Evolutionary conservation across 176 grass and related monocot genomes (phyloP), one percentile per base, ranked within the genome.

Genomic region (Carex parvula): DNA sequence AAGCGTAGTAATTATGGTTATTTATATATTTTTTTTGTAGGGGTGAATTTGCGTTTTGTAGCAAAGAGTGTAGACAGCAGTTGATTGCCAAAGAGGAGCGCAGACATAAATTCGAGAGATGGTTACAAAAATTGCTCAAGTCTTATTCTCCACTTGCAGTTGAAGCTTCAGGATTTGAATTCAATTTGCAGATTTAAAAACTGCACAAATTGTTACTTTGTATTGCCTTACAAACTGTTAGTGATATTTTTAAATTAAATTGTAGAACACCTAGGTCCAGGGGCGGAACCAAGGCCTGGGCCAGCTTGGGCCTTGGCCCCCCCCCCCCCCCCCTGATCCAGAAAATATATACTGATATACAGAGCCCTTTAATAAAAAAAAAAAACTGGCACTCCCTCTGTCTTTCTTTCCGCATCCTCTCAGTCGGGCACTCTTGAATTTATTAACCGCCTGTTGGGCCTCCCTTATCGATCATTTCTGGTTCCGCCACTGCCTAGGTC

Each of bases 21-120:
- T 29, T 26, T 30, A 29, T 54, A 29, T 85, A 58, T 8, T 85
- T 71, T 4, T 75, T 39, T 24, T 85, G 21, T 55, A 87, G 85
- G 85, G 79, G 85, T 54, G 85, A 87, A 73, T 60, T 82, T 75
- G 85, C 85, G 3, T 87, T 87, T 81, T 87, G 85, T 75, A 87
- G 85, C 52, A 24, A 16, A 8, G 79, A 83, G 35, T 87, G 85
- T 54, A 82, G 85, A 50, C 21, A 83, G 64, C 32, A 82, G 29
- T 44, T 70, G 48, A 82, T 87, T 39, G 55, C 70, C 53, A 59
- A 83, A 18, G 79, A 87, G 56, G 79, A 87, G 32, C 64, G 41
- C 3, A 72, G 41, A 72, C 4, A 82, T 20, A 82, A 82, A 82
- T 82, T 65, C 46, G 79, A 87, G 46, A 82, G 69, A 63, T 76